Base-by-base conservation (phyloP, 345 rosid genomes). In the Populus deltoides region DNA sequence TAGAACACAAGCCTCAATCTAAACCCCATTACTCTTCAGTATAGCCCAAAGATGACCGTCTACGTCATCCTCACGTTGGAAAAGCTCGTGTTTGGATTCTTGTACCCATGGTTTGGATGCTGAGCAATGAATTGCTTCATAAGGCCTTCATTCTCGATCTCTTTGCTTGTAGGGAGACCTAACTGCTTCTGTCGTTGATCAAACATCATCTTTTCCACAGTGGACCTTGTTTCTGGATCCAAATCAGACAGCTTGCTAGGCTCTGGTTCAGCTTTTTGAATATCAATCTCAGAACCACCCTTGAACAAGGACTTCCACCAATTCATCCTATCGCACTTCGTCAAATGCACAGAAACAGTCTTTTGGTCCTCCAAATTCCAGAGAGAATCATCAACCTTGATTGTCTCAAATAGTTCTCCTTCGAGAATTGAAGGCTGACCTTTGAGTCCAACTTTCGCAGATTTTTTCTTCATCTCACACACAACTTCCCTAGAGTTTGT, bases 271-370 rank as follows among this genome's bases (percentile, higher is more conserved):
- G 68, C 81, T 55, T 84, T 84, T 66, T 73, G 85, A 2, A 77
- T 70, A 55, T 81, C 81, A 20, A 73, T 79, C 71, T 70, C 79
- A 16, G 83, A 75, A 5, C 77, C 83, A 33, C 79, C 83, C 61
- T 70, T 82, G 17, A 81, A 20, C 85, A 85, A 65, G 2, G 79
- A 79, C 53, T 81, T 85, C 83, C 85, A 79, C 85, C 85, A 81
- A 18, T 65, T 53, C 71, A 3, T 70, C 36, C 67, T 24, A 59
- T 79, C 78, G 6, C 61, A 5, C 38, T 85, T 85, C 0, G 87
- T 85, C 81, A 81, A 1, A 7, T 79, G 75, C 20, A 81, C 55
- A 1, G 85, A 81, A 4, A 81, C 36, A 17, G 47, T 36, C 45
- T 59, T 84, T 24, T 81, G 81, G 24, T 85, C 85, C 75, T 81